Evolutionary conservation across 176 grass and related monocot genomes (phyloP).

Genomic region (Aegilops speltoides): DNA sequence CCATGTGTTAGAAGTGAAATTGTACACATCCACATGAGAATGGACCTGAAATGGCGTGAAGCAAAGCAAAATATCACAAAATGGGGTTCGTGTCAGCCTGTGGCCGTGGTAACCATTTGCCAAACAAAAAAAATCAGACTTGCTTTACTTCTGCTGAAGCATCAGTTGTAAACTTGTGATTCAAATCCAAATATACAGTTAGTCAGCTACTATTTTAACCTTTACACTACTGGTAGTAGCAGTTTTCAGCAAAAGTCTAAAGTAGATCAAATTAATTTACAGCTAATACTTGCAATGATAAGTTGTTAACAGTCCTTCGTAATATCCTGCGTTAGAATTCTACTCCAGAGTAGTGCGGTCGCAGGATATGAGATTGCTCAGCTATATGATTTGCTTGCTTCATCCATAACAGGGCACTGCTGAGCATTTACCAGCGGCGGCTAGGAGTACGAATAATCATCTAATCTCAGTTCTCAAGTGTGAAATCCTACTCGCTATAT

Average conservation of each 20-base stretch:
- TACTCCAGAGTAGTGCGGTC: background rate
- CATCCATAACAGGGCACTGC: background rate
- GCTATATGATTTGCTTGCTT: background rate
- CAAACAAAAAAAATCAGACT: background rate
- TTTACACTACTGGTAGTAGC: background rate
- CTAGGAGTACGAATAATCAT: background rate
- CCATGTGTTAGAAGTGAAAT: constrained; percentile 79
- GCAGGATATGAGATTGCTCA: background rate
- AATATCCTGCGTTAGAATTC: background rate
- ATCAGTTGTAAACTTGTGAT: no score
- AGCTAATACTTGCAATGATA: background rate
- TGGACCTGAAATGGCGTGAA: constrained; percentile 62
- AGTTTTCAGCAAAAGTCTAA: background rate
- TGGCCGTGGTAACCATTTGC: background rate
- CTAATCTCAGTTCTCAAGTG: background rate
- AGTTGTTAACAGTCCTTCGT: background rate
- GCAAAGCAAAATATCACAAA: constrained; percentile 18
- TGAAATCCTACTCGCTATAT: background rate
- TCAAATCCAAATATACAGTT: background rate
- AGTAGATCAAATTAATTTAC: background rate
- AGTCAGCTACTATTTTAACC: background rate
- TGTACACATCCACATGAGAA: constrained; percentile 92
- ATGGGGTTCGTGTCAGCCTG: background rate
- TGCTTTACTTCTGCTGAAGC: no score
- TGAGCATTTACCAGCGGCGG: background rate